Conservation (phyloP, 768 basidiomycete genomes). For the Sporobolomyces roseus region DNA sequence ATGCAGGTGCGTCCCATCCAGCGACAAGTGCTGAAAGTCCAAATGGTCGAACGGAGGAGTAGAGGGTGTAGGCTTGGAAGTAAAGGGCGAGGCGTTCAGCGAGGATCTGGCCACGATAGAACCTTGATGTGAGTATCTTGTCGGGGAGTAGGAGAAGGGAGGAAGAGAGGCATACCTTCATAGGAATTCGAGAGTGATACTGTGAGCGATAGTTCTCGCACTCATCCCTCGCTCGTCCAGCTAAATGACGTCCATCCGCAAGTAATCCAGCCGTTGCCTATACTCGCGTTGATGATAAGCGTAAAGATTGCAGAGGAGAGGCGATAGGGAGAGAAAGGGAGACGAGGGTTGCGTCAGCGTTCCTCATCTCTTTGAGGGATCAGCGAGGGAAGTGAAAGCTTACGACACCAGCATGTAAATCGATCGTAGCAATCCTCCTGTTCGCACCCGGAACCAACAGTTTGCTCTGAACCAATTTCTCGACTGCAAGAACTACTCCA, state of each 20-base stretch:
- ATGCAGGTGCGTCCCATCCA: slow-evolving; percentile 49
- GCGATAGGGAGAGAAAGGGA: not conserved
- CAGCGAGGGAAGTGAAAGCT: slow-evolving; percentile 29
- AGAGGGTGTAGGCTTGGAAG: slow-evolving; percentile 92
- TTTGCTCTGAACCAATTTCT: slow-evolving; percentile 94
- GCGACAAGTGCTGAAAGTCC: slow-evolving; percentile 90
- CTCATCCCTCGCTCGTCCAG: slow-evolving; percentile 79
- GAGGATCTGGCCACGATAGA: no score
- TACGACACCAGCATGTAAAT: slow-evolving; percentile 89
- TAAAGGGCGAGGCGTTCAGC: slow-evolving; percentile 80
- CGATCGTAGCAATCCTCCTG: slow-evolving; percentile 85
- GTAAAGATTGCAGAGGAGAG: not conserved
- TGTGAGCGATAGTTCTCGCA: slow-evolving; percentile 66
- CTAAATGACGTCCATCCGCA: slow-evolving; percentile 86
- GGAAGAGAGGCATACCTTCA: slow-evolving; percentile 60
- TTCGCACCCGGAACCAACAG: slow-evolving; percentile 89
- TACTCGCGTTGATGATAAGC: no score
- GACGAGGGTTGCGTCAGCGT: not conserved
- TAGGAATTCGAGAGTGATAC: slow-evolving; percentile 68
- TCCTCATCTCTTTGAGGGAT: not conserved
- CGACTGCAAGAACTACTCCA: slow-evolving; percentile 91
- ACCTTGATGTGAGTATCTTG: no score
- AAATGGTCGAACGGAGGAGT: slow-evolving; percentile 96
- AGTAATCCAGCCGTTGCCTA: slow-evolving; percentile 90
- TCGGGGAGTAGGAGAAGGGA: not conserved